Base-by-base conservation (phyloP, 352 stramenopile genomes). In the Globisporangium spiculum region DNA sequence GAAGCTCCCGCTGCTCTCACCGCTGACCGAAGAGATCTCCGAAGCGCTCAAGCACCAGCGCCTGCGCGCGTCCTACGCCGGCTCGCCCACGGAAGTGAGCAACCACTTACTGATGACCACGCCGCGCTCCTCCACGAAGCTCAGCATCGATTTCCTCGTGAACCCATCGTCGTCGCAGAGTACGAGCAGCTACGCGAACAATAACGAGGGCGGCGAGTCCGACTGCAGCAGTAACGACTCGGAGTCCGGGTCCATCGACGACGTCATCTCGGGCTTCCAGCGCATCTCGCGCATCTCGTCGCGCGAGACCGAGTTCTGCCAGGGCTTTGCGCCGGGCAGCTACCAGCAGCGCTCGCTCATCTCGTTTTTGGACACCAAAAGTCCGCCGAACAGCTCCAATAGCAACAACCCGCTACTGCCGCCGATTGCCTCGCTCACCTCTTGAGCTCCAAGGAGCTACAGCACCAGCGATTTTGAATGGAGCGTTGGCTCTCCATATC, bases 141-240 rank as follows among this genome's bases (percentile, higher is more conserved):
- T 88, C 12, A 81, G 80, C 41, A 84, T 90, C 62, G 78, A 86
- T 66, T 91, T 89, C 46, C 69, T 91, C 14, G 67, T 85, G 34
- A 86, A 83, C 72, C 75, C 75, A 5, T 30, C 52, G 24, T 74
- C 18, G 26, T 56, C 26, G 50, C 12, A 50, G 53, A 69, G 32
- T 61, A 34, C 56, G 18, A 34, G 41, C 32, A 60, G 30, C 32
- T 53, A 55, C 24, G 18, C 38, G 18, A 22, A 10, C 18, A 22
- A n/a, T 2, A 50, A 24, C 44, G 44, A 52, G 5, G 18, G 44
- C 18, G 44, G 44, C 56, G 65, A 69, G 44, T 60, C 27, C 41
- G 56, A 69, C 44, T 65, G 53, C 56, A 69, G 56, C 65, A 55
- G 36, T 30, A 58, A 62, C 30, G 64, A 34, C 64, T 64, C 64